Percentiles rank a stretch among this genome's conserved stretches.
These are phyloP conservation scores for Penicillium flavigenum DNA, from an alignment of 495 filamentous ascomycete species.

Conservation along the genomic window DNA sequence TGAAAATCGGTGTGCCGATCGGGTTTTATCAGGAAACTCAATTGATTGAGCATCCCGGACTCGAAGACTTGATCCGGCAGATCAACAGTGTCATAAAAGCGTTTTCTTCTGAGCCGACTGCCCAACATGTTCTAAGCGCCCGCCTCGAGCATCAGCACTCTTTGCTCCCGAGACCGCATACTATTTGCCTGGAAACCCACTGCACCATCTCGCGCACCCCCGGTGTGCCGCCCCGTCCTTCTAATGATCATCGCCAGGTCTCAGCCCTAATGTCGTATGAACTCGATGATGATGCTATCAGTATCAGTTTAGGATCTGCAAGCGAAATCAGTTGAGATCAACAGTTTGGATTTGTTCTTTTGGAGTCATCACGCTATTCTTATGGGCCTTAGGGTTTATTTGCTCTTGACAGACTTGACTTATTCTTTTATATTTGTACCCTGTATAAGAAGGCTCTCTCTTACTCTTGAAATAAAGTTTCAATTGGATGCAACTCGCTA, in stretches of 20 bases:
- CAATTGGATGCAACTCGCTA: neutral
- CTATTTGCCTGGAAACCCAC: slow-evolving; percentile 17
- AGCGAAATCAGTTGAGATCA: slow-evolving; percentile 8
- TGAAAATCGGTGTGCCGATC: slow-evolving; percentile 17
- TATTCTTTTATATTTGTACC: neutral
- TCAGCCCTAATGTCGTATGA: neutral
- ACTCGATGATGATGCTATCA: slow-evolving; percentile 6
- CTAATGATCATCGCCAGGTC: neutral
- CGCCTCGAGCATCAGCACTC: slow-evolving; percentile 25
- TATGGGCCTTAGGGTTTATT: neutral
- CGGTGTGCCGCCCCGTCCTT: neutral
- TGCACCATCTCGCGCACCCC: slow-evolving; percentile 21
- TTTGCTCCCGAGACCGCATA: slow-evolving; percentile 17
- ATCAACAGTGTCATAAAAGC: slow-evolving; percentile 23
- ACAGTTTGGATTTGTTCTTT: neutral
- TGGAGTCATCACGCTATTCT: slow-evolving; percentile 1
- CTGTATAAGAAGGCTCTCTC: neutral
- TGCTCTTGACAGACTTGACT: neutral
- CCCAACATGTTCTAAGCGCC: slow-evolving; percentile 22
- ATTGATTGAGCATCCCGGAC: slow-evolving; percentile 8
- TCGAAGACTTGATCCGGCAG: slow-evolving; percentile 19
- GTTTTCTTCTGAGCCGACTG: slow-evolving; percentile 13
- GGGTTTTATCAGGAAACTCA: slow-evolving; percentile 5
- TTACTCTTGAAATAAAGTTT: neutral
- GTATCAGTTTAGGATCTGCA: slow-evolving; percentile 9